Conservation (phyloP, 371 early-diverging fungal species). For the Haplosporangium sp. region DNA sequence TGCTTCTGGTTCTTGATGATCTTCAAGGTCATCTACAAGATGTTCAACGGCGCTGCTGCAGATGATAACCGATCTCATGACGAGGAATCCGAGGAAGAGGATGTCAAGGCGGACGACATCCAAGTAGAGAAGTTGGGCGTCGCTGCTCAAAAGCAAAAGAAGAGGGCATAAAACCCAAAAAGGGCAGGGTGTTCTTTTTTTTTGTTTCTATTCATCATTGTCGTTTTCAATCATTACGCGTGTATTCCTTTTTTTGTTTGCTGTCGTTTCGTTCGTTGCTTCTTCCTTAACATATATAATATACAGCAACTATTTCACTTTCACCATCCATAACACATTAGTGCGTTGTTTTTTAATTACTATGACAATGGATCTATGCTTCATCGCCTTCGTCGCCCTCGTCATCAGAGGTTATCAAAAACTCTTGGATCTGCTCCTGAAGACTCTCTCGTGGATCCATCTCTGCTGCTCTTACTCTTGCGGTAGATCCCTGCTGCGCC, state of each 20-base stretch:
- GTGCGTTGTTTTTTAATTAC: background rate
- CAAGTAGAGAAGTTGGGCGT: constrained; percentile 23
- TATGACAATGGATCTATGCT: background rate
- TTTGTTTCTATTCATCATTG: background rate
- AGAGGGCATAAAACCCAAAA: constrained; percentile 26
- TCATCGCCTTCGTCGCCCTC: constrained; percentile 22
- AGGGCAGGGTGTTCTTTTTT: background rate
- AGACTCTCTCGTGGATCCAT: constrained; percentile 56
- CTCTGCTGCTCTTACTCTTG: constrained; percentile 29
- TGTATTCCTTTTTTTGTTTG: background rate
- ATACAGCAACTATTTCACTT: background rate
- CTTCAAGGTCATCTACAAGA: constrained; percentile 71
- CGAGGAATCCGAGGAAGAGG: constrained; percentile 57
- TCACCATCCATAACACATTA: background rate
- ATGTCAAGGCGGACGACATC: constrained; percentile 2
- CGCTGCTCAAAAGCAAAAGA: constrained; percentile 5
- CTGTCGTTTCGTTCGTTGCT: background rate
- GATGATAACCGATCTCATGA: constrained; percentile 79
- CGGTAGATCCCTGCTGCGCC: constrained; percentile 20
- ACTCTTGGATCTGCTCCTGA: constrained; percentile 66
- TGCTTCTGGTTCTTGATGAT: constrained; percentile 87
- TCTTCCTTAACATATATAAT: background rate
- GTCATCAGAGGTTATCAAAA: constrained; percentile 59
- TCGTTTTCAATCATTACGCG: background rate
- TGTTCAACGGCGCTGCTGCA: constrained; percentile 70